Evolutionary conservation across 345 rosid species (phyloP), one percentile per base, ranked within the genome.

Genomic region (Iberis pinnata): DNA sequence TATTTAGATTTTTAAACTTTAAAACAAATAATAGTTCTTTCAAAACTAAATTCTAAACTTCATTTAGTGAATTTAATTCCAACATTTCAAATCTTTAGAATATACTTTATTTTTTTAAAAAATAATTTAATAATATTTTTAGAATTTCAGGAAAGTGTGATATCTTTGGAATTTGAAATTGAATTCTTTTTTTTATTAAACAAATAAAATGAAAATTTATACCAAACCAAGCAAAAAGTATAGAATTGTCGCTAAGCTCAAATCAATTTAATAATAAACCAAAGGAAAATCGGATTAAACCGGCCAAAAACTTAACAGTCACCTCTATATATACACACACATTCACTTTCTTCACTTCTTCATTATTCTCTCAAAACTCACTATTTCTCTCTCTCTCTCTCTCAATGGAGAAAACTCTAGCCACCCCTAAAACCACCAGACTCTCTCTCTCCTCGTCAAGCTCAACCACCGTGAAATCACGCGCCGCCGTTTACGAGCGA

Each of bases 391-490:
- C 11, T 53, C n/a, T 14, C 25, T 40, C 25, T 20, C 9, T 11
- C 27, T 49, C 55, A 24, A 67, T 74, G 81, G 80, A 74, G 55
- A 45, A 55, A 56, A 47, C 62, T 32, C 43, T 62, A 31, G 58
- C 59, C 43, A 53, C 71, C 43, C 20, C 60, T 10, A 49, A 52
- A 19, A 44, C 29, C 37, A 40, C 48, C 7, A 27, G 22, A 37
- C 40, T 45, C 38, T 27, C 70, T 58, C 49, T 27, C 13, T 44
- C 70, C 17, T 40, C 49, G 20, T 66, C 54, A 0, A 39, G 31
- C 24, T 44, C 60, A 44, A 11, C 49, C 60, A 1, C 60, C 45
- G 55, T 44, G 43, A 66, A 66, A 27, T 37, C 71, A 66, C 54
- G 49, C 44, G 49, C 62, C n/a, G 16, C 32, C 17, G 17, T 72